These are phyloP conservation scores for Naganishia vaughanmartiniae DNA, from an alignment of 768 basidiomycete genomes.

Conservation along the genomic window DNA sequence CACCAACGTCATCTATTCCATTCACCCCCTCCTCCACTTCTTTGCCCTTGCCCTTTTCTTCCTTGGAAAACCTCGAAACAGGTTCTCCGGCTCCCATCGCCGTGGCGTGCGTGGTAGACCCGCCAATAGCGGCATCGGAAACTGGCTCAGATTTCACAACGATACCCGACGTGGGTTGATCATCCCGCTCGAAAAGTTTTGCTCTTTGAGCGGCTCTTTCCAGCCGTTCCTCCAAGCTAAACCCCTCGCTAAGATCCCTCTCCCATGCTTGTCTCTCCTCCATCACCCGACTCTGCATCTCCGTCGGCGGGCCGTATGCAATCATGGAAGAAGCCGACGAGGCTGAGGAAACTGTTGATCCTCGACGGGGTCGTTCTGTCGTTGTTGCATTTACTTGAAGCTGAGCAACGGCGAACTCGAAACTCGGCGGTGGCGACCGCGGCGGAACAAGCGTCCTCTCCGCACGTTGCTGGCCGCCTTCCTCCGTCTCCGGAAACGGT, in stretches of 20 bases:
- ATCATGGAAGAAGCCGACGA: neutral
- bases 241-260: constrained; percentile 8
- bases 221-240: constrained; percentile 3
- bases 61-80: constrained; percentile 21
- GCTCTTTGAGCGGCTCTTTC: neutral
- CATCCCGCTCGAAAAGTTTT: constrained; percentile 1
- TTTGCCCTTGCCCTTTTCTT: constrained; percentile 28
- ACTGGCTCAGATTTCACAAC: neutral
- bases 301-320: neutral
- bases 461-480: neutral
- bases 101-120: neutral
- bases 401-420: constrained; percentile 12
- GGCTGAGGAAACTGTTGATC: neutral
- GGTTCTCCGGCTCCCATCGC: neutral
- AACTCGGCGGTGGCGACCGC: constrained; percentile 18
- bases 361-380: neutral
- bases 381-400: neutral
- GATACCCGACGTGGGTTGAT: neutral
- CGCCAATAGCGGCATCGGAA: neutral
- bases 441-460: neutral
- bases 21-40: neutral
- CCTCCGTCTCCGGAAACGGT: constrained; percentile 19
- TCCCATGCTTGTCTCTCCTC: constrained; percentile 21
- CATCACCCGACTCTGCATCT: constrained; percentile 1
- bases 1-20: neutral